A percentile compares a stretch with the other conserved stretches of the same genome.
phyloP scores from a whole-genome alignment of 148 eudicot species.

The Amaranthus palmeri region DNA sequence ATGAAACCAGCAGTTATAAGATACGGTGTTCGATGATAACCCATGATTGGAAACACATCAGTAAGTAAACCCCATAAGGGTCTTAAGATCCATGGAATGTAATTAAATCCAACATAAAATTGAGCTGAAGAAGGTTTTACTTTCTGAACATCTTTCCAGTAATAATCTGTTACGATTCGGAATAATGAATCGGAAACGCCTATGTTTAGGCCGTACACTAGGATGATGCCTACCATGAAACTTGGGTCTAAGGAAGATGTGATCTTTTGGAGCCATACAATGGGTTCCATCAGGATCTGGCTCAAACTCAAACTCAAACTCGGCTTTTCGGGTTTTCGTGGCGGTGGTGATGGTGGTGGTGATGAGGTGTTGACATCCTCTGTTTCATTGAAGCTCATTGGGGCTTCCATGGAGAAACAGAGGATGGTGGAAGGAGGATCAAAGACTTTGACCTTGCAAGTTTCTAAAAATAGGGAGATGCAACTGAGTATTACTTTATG shows the following conservation, averaged over 20 bases:
- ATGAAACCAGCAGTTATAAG: constrained; percentile 38
- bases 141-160: constrained; percentile 62
- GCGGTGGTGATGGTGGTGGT: background rate
- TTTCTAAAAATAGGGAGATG: background rate
- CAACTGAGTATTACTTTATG: background rate
- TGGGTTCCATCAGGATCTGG: constrained; percentile 23
- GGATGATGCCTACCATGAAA: constrained; percentile 40
- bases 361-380: constrained; percentile 11
- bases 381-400: constrained; percentile 8
- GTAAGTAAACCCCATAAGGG: constrained; percentile 67
- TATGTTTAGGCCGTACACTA: constrained; percentile 53
- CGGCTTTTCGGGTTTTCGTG: background rate
- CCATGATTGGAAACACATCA: constrained; percentile 50
- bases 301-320: no score
- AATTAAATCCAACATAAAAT: constrained; percentile 44
- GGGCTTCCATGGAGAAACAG: background rate
- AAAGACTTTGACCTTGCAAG: constrained; percentile 7
- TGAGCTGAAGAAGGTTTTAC: constrained; percentile 46
- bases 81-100: constrained; percentile 61
- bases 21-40: constrained; percentile 49
- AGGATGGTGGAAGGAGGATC: background rate
- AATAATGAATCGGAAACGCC: constrained; percentile 54
- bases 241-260: constrained; percentile 30
- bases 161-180: constrained; percentile 50
- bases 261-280: constrained; percentile 34